Conservation (phyloP, 257 asterid genomes). For the Penstemon barbatus region DNA sequence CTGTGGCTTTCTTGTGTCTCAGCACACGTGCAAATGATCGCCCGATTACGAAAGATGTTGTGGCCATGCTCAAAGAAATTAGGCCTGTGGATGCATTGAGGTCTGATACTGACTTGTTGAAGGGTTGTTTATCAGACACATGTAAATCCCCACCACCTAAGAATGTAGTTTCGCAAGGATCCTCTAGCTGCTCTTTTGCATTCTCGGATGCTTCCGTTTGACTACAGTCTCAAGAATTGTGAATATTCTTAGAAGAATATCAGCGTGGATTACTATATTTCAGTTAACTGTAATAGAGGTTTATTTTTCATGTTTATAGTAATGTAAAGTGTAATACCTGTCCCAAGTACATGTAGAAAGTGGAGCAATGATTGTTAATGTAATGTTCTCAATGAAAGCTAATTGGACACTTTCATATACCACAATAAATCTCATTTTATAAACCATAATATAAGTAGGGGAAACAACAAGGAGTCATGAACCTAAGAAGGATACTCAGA, state of each 20-base stretch:
- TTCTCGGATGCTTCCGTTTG: conserved; percentile 76
- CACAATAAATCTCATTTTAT: too few relatives aligned
- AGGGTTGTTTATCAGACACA: conserved; percentile 38
- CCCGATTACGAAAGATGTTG: conserved; percentile 90
- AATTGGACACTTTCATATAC: too few relatives aligned
- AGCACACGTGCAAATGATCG: conserved; percentile 68
- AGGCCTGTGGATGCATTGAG: conserved; percentile 55
- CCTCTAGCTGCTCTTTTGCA: conserved; percentile 82
- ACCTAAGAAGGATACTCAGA: conserved; percentile 18
- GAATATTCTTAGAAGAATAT: conserved; percentile 11
- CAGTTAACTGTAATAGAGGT: conserved; percentile 27
- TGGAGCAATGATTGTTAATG: too few relatives aligned
- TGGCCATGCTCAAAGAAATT: conserved; percentile 90
- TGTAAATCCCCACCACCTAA: conserved; percentile 42
- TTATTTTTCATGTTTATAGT: conserved; percentile 34
- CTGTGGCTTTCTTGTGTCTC: conserved; percentile 85
- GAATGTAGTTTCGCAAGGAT: conserved; percentile 56
- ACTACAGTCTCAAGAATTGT: conserved; percentile 17
- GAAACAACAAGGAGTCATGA: too few relatives aligned
- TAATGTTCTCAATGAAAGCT: too few relatives aligned
- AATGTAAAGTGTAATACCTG: conserved; percentile 33
- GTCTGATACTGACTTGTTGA: conserved; percentile 53
- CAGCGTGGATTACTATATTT: conserved; percentile 28
- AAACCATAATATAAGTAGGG: too few relatives aligned
- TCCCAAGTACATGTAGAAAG: too few relatives aligned